A percentile compares a stretch with the other conserved stretches of the same genome.
These are phyloP conservation scores for Oryza australiensis DNA, from an alignment of 176 grass and related monocot species.

Conservation along the genomic window DNA sequence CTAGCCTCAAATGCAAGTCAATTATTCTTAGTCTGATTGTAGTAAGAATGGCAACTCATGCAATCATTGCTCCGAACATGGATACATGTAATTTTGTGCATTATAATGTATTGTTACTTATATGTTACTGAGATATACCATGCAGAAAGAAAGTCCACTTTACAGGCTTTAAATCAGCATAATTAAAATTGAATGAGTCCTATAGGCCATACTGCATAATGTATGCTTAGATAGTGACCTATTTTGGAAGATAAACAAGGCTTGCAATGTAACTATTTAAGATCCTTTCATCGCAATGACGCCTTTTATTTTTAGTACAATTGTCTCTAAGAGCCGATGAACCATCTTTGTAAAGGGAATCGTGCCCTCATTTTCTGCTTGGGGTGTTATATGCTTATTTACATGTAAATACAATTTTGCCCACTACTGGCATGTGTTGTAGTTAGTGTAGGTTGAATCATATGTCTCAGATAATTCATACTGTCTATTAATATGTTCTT, in stretches of 20 bases:
- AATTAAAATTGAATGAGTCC: conserved; percentile 16
- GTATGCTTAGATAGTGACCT: not conserved
- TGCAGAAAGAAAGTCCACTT: conserved; percentile 1
- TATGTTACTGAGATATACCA: not conserved
- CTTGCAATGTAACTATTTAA: not conserved
- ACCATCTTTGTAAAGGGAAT: not conserved
- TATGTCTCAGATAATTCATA: not conserved
- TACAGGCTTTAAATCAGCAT: not conserved
- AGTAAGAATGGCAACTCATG: not conserved
- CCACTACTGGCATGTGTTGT: not conserved
- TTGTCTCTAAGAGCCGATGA: not conserved
- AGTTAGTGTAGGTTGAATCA: not conserved
- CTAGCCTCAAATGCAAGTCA: not conserved
- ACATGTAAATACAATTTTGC: conserved; percentile 1
- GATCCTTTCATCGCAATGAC: not conserved
- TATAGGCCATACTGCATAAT: not conserved
- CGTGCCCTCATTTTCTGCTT: conserved; percentile 9
- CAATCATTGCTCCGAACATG: not conserved
- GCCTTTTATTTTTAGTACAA: not conserved
- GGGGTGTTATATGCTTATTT: not conserved
- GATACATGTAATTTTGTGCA: not conserved
- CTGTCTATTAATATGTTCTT: not conserved
- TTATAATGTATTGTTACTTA: not conserved
- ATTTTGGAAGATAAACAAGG: not conserved
- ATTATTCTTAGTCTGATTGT: not conserved